phyloP scores from a whole-genome alignment of 805 yeast species.

The Myxozyma neglecta region DNA sequence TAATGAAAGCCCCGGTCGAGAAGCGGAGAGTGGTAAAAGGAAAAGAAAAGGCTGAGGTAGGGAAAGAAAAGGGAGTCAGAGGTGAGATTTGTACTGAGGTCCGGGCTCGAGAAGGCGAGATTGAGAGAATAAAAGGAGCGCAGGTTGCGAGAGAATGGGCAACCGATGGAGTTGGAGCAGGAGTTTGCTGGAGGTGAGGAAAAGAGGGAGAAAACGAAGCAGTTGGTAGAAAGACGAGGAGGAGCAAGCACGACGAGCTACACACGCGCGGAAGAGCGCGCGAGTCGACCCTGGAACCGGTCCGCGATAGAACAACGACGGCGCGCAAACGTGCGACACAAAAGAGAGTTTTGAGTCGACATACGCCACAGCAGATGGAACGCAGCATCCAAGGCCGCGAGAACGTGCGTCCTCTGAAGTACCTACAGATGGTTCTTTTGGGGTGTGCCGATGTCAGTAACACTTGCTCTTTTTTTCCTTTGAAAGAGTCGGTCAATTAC shows the following conservation, averaged over 20 bases:
- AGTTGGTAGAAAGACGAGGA: background rate
- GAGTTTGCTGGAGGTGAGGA: background rate
- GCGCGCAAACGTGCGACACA: background rate
- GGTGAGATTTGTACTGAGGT: too few species aligned
- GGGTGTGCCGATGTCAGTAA: too few species aligned
- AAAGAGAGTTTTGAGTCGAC: background rate
- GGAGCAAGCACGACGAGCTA: background rate
- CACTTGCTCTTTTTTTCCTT: too few species aligned
- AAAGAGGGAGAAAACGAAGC: background rate
- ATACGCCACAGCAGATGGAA: background rate
- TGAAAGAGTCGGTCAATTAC: too few species aligned
- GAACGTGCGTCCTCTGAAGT: too few species aligned
- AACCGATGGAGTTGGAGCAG: background rate
- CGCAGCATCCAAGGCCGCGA: too few species aligned
- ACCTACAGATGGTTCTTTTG: too few species aligned
- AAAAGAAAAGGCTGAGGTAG: too few species aligned
- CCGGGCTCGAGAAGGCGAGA: background rate
- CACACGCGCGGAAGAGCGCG: slow-evolving; percentile 1
- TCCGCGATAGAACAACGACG: too few species aligned
- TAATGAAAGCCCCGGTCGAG: too few species aligned
- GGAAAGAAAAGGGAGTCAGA: too few species aligned
- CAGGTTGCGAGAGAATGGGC: background rate
- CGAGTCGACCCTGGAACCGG: background rate
- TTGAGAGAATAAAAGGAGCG: background rate
- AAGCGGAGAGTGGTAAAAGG: too few species aligned